Evolutionary conservation across 1,284 basidiomycete genomes (phyloP).

Genomic region (Neonothopanus nambi): DNA sequence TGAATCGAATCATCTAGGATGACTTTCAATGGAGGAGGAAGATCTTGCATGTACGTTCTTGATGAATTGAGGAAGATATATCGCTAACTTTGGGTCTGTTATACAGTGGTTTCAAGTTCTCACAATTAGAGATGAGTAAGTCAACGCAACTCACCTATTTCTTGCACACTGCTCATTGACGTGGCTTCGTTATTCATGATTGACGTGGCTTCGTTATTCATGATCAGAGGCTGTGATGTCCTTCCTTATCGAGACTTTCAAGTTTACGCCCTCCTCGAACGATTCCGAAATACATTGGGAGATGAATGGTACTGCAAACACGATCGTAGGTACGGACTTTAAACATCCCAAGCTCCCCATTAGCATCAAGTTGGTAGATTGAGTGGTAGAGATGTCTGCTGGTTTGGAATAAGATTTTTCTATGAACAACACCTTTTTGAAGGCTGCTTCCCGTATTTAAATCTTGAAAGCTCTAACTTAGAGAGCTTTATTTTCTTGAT

Average conservation of each 20-base stretch:
- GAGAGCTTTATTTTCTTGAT: too few relatives aligned
- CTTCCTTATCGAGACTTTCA: constrained; percentile 4
- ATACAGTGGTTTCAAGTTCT: constrained; percentile 31
- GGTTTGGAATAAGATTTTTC: too few relatives aligned
- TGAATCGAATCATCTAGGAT: constrained; percentile 23
- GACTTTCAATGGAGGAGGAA: constrained; percentile 31
- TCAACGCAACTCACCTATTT: not conserved
- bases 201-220: too few relatives aligned
- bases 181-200: not conserved
- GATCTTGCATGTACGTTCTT: constrained; percentile 29
- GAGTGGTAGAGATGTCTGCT: too few relatives aligned
- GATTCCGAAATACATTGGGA: constrained; percentile 7
- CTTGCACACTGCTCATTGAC: not conserved
- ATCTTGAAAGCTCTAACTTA: too few relatives aligned
- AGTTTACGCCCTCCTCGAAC: not conserved
- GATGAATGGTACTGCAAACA: not conserved
- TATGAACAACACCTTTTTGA: too few relatives aligned
- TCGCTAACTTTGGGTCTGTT: not conserved
- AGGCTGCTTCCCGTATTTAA: too few relatives aligned
- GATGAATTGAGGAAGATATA: too few relatives aligned
- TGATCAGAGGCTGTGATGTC: constrained; percentile 11
- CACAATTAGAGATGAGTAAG: constrained; percentile 34
- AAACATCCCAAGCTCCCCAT: constrained; percentile 6
- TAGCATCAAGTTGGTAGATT: not conserved
- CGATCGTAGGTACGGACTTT: not conserved